phyloP scores from a whole-genome alignment of 495 filamentous ascomycete genomes.

The Penicillium pancosmium region DNA sequence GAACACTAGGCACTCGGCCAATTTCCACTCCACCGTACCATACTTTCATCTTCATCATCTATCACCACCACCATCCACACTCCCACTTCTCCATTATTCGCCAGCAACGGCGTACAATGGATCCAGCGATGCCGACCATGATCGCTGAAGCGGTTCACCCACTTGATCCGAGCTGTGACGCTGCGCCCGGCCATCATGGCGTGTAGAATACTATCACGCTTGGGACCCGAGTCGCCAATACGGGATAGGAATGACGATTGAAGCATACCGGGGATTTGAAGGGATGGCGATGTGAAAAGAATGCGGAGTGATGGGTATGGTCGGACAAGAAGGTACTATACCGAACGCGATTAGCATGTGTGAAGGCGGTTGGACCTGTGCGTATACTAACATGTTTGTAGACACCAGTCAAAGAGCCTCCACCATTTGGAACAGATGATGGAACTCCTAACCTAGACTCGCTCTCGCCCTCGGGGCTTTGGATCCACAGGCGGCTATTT shows the following conservation, averaged over 20 bases:
- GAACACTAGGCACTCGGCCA: conserved; percentile 7
- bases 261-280: conserved; percentile 62
- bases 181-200: conserved; percentile 61
- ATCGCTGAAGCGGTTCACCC: conserved; percentile 48
- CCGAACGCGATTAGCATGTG: not conserved
- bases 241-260: conserved; percentile 57
- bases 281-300: conserved; percentile 63
- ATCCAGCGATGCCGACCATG: conserved; percentile 59
- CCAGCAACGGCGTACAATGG: conserved; percentile 62
- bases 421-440: not conserved
- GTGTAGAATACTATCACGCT: conserved; percentile 56
- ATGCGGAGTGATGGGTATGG: conserved; percentile 65
- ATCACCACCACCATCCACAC: conserved; percentile 68
- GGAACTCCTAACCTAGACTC: not conserved
- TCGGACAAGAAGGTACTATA: conserved; percentile 62
- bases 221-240: conserved; percentile 49
- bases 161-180: conserved; percentile 66
- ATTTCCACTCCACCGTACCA: conserved; percentile 12
- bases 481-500: conserved; percentile 21
- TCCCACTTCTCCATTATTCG: conserved; percentile 58
- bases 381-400: conserved; percentile 46
- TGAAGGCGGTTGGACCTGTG: not conserved
- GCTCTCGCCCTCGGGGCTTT: conserved; percentile 2
- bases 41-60: conserved; percentile 41
- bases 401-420: conserved; percentile 39